Evolutionary conservation across 2,329 filamentous ascomycete species (phyloP).

Genomic region (Knufia fluminis): DNA sequence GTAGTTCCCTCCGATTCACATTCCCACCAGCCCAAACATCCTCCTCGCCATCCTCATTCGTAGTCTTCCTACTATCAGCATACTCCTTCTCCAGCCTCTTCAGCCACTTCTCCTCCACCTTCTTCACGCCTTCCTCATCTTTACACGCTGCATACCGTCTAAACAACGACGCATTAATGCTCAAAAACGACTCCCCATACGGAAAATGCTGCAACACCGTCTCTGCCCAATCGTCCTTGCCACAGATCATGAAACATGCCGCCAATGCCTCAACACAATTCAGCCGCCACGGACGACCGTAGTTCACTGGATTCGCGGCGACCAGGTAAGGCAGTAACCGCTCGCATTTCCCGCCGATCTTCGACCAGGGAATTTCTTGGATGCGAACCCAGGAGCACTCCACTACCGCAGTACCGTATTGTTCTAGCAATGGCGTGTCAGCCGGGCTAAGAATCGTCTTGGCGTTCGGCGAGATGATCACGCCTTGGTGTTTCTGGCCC

Average conservation of each 20-base stretch:
- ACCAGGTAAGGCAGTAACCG: constrained; percentile 87
- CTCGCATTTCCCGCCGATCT: constrained; percentile 90
- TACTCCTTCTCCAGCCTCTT: constrained; percentile 85
- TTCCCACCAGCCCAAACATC: constrained; percentile 92
- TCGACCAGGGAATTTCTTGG: constrained; percentile 78
- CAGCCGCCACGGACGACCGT: constrained; percentile 86
- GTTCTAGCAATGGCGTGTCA: constrained; percentile 70
- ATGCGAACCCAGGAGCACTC: constrained; percentile 96
- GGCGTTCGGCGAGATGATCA: constrained; percentile 92
- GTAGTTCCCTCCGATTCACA: constrained; percentile 57
- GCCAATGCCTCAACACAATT: constrained; percentile 95
- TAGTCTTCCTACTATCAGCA: constrained; percentile 60
- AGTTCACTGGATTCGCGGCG: constrained; percentile 94
- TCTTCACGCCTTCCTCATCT: constrained; percentile 74
- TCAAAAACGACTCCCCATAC: constrained; percentile 78
- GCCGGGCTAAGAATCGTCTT: constrained; percentile 76
- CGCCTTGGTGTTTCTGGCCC: constrained; percentile 82
- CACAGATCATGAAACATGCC: constrained; percentile 87
- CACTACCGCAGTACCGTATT: constrained; percentile 87
- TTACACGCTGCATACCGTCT: constrained; percentile 76
- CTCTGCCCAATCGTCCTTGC: constrained; percentile 82
- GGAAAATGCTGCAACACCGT: constrained; percentile 74
- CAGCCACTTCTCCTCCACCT: constrained; percentile 79
- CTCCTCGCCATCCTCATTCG: constrained; percentile 35
- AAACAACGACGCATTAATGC: constrained; percentile 77